Percentiles rank a stretch among this genome's conserved stretches.
phyloP scores from a whole-genome alignment of 2,329 filamentous ascomycete genomes.

The Claviceps monticola region DNA sequence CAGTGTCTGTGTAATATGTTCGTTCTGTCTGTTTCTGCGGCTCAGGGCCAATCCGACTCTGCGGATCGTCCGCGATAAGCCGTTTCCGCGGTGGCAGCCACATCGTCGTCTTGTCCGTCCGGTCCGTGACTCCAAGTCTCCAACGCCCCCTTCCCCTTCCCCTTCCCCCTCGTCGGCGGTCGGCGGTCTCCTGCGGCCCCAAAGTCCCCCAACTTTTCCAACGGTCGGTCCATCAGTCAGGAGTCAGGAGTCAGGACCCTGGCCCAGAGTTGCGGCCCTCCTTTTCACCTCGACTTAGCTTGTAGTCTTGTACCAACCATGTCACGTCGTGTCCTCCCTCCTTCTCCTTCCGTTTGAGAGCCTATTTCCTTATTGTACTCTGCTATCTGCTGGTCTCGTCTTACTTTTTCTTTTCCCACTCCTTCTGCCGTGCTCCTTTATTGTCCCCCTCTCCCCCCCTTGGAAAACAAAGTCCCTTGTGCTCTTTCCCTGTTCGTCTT shows the following conservation, averaged over 20 bases:
- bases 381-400: conserved; percentile 4
- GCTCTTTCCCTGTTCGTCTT: conserved; percentile 1
- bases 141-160: neutral
- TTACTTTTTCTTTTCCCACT: conserved; percentile 4
- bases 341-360: conserved; percentile 6
- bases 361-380: conserved; percentile 6
- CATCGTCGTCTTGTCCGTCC: neutral
- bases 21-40: neutral
- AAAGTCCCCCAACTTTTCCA: neutral
- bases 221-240: neutral
- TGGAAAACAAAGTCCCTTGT: neutral
- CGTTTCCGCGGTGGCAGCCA: neutral
- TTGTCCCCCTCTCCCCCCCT: neutral
- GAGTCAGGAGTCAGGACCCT: neutral
- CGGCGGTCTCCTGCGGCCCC: neutral
- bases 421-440: conserved; percentile 3
- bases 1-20: neutral
- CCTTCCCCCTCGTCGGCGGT: neutral
- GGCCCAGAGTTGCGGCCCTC: conserved; percentile 6
- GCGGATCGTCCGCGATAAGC: conserved; percentile 1
- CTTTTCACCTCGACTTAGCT: conserved; percentile 1
- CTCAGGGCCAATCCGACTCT: conserved; percentile 5
- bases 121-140: neutral
- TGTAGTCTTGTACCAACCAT: conserved; percentile 4
- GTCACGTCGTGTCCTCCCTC: conserved; percentile 2